Evolutionary conservation across 192 early-diverging fungal species (phyloP).

Genomic region (Backusella australiensis): DNA sequence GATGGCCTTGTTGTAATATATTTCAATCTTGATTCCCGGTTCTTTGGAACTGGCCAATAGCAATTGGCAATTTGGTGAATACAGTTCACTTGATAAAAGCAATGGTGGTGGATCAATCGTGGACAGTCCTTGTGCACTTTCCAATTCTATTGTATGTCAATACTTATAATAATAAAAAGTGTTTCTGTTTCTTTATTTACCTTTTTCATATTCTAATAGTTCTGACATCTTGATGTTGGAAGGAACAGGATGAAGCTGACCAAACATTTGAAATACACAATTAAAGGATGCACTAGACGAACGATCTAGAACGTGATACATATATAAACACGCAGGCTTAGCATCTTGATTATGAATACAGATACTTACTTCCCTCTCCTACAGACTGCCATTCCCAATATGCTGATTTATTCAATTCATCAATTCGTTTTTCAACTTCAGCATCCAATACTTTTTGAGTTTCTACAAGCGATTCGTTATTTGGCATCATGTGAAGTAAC

Average conservation of each 20-base stretch:
- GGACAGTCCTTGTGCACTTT: constrained; percentile 47
- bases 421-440: constrained; percentile 37
- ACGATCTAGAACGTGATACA: background rate
- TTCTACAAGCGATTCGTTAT: constrained; percentile 30
- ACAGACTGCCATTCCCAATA: constrained; percentile 6
- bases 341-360: background rate
- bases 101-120: constrained; percentile 44
- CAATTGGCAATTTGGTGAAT: constrained; percentile 48
- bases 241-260: constrained; percentile 46
- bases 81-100: constrained; percentile 38
- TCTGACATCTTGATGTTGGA: constrained; percentile 33
- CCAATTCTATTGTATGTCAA: constrained; percentile 35
- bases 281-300: constrained; percentile 5
- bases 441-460: constrained; percentile 34
- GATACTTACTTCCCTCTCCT: constrained; percentile 29
- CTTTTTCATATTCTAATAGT: constrained; percentile 48
- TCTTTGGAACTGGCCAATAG: constrained; percentile 28
- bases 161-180: no score
- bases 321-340: no score
- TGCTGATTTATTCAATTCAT: constrained; percentile 29
- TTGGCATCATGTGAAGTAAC: constrained; percentile 46
- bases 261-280: constrained; percentile 46
- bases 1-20: constrained; percentile 49
- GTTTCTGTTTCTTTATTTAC: background rate
- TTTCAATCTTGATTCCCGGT: constrained; percentile 49